Evolutionary conservation across 768 basidiomycete species (phyloP).

Genomic region (Panellus pusillus): DNA sequence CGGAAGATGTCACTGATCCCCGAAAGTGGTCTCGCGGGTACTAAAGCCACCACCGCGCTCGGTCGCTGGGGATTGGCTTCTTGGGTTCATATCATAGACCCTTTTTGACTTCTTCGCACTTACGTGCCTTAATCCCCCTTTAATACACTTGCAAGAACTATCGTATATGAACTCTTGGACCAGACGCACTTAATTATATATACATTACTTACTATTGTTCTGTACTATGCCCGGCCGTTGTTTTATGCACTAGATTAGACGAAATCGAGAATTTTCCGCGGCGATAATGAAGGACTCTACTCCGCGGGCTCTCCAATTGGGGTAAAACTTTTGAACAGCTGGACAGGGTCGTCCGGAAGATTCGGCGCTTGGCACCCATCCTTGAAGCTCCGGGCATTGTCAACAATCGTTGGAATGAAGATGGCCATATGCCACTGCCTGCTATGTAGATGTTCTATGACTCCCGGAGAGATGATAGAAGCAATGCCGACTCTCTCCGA

Average conservation of each 20-base stretch:
- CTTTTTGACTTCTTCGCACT: constrained; percentile 41
- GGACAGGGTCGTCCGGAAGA: no score
- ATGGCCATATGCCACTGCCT: no score
- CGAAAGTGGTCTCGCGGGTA: constrained; percentile 53
- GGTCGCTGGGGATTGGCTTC: constrained; percentile 24
- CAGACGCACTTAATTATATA: constrained; percentile 1
- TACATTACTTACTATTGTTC: constrained; percentile 14
- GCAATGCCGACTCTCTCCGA: no score
- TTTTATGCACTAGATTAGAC: constrained; percentile 4
- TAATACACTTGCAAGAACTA: constrained; percentile 29
- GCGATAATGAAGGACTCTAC: background rate
- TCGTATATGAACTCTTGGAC: constrained; percentile 13
- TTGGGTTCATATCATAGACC: constrained; percentile 16
- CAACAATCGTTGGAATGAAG: no score
- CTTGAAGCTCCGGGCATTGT: no score
- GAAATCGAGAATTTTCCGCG: background rate
- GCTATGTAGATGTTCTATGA: no score
- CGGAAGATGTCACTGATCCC: constrained; percentile 43
- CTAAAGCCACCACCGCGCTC: constrained; percentile 37
- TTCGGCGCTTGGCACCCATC: no score
- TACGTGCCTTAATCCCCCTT: constrained; percentile 39
- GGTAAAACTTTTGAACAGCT: no score
- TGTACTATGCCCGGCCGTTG: background rate
- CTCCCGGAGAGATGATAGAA: no score
- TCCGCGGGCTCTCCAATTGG: background rate